Conservation (phyloP, 805 yeast species). For the Starmerella gropengiesseri region DNA sequence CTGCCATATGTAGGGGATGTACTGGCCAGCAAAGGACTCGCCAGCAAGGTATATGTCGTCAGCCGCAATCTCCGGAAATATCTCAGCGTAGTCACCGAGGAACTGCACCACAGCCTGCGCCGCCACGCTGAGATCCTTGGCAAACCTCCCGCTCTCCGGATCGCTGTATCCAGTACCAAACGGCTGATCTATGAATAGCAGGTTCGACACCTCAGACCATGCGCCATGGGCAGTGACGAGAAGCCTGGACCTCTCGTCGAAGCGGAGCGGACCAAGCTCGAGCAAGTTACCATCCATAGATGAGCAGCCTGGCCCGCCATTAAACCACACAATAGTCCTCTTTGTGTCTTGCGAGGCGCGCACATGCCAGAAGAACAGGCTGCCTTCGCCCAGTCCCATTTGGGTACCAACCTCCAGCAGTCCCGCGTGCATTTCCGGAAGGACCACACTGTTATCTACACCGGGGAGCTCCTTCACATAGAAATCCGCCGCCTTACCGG, state of each 20-base stretch:
- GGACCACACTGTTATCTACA: constrained; percentile 15
- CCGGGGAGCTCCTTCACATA: constrained; percentile 30
- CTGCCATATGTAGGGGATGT: constrained; percentile 76
- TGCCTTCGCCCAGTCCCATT: constrained; percentile 36
- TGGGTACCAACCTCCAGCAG: constrained; percentile 48
- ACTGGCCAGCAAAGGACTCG: constrained; percentile 95
- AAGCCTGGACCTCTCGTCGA: constrained; percentile 32
- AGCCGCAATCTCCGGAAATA: constrained; percentile 59
- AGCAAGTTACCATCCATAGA: constrained; percentile 94
- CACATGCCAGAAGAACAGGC: constrained; percentile 69
- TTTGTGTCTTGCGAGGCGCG: constrained; percentile 28
- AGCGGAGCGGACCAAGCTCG: constrained; percentile 83
- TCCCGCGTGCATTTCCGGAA: constrained; percentile 44
- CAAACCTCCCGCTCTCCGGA: constrained; percentile 38
- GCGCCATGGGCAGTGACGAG: constrained; percentile 49
- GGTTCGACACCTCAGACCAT: constrained; percentile 71
- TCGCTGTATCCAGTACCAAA: constrained; percentile 84
- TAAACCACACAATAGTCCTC: constrained; percentile 60
- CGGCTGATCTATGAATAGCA: constrained; percentile 89
- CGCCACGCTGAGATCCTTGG: constrained; percentile 35
- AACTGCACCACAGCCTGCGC: constrained; percentile 54
- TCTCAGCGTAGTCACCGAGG: constrained; percentile 49
- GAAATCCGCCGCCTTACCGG: constrained; percentile 19
- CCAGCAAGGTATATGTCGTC: constrained; percentile 76
- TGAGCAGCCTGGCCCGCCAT: constrained; percentile 98